These are phyloP conservation scores for Kwoniella mangroviensis DNA, from an alignment of 768 basidiomycete genomes.

Conservation along the genomic window DNA sequence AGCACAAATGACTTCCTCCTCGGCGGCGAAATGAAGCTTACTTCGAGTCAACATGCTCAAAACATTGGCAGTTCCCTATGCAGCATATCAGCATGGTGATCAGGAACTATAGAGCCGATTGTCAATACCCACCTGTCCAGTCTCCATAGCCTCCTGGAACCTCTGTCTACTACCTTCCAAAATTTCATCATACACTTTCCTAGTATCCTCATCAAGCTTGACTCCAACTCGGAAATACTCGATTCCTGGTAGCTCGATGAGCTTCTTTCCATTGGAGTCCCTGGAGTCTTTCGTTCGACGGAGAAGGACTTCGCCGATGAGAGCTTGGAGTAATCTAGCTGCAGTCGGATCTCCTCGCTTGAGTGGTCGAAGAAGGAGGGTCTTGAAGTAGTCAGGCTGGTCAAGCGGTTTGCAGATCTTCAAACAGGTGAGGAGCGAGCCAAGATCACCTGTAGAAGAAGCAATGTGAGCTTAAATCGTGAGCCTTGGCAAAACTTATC, in stretches of 20 bases:
- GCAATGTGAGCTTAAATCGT: no score
- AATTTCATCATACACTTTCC: constrained; percentile 46
- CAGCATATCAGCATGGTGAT: neutral
- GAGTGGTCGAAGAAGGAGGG: constrained; percentile 76
- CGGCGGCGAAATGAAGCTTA: constrained; percentile 19
- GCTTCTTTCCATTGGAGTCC: constrained; percentile 71
- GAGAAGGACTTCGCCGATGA: constrained; percentile 24
- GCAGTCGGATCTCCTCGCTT: constrained; percentile 72
- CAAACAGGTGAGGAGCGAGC: constrained; percentile 81
- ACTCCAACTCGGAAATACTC: constrained; percentile 64
- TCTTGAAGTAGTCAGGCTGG: constrained; percentile 76
- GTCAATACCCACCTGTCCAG: constrained; percentile 36
- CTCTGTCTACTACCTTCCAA: constrained; percentile 18
- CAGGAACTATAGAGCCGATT: neutral
- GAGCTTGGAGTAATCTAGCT: constrained; percentile 66
- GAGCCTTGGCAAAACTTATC: neutral
- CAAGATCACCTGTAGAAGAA: constrained; percentile 70
- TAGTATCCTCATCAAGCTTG: constrained; percentile 44
- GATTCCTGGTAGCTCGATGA: constrained; percentile 80
- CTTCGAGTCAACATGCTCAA: constrained; percentile 48
- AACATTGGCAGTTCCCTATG: constrained; percentile 37
- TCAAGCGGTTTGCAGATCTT: constrained; percentile 84
- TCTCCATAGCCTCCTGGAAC: constrained; percentile 36
- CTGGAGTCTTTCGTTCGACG: constrained; percentile 69
- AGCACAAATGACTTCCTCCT: neutral